Evolutionary conservation across 495 filamentous ascomycete genomes (phyloP).

Genomic region (Hypoxylon subgilvum): DNA sequence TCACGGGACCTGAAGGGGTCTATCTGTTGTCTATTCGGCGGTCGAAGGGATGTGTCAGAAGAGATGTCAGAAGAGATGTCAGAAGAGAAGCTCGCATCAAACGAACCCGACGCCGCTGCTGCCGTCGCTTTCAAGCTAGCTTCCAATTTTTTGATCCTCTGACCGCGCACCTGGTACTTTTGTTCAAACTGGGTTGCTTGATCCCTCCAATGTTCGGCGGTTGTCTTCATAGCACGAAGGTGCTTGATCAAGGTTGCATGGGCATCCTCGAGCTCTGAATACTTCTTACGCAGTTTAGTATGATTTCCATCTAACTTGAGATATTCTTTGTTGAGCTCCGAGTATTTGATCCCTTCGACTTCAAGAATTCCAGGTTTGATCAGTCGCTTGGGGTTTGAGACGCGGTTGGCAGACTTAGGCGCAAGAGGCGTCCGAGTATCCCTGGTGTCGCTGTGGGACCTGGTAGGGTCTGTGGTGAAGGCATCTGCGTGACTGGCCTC

Average conservation of each 20-base stretch:
- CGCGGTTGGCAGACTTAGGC: slow-evolving; percentile 28
- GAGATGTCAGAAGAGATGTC: too few relatives aligned
- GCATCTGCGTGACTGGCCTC: background rate
- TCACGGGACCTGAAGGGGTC: background rate
- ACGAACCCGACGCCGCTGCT: slow-evolving; percentile 7
- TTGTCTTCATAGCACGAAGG: slow-evolving; percentile 32
- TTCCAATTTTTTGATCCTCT: slow-evolving; percentile 39
- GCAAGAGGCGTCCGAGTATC: slow-evolving; percentile 30
- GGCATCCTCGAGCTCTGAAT: slow-evolving; percentile 45
- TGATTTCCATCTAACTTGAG: slow-evolving; percentile 38
- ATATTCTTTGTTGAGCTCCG: slow-evolving; percentile 42
- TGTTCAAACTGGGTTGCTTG: slow-evolving; percentile 34
- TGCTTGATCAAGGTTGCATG: slow-evolving; percentile 33
- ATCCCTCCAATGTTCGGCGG: slow-evolving; percentile 31
- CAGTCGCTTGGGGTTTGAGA: slow-evolving; percentile 18
- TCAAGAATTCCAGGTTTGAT: slow-evolving; percentile 21
- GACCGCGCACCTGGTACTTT: slow-evolving; percentile 29
- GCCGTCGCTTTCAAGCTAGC: slow-evolving; percentile 22
- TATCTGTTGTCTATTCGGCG: slow-evolving; percentile 1
- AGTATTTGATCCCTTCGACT: slow-evolving; percentile 24
- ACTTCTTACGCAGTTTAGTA: slow-evolving; percentile 33
- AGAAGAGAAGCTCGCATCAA: slow-evolving; percentile 24
- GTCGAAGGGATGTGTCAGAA: slow-evolving; percentile 4
- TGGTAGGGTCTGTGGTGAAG: background rate
- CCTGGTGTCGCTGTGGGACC: background rate